These are phyloP conservation scores for Diplodia sapinea DNA, from an alignment of 2,329 filamentous ascomycete species.

Conservation along the genomic window DNA sequence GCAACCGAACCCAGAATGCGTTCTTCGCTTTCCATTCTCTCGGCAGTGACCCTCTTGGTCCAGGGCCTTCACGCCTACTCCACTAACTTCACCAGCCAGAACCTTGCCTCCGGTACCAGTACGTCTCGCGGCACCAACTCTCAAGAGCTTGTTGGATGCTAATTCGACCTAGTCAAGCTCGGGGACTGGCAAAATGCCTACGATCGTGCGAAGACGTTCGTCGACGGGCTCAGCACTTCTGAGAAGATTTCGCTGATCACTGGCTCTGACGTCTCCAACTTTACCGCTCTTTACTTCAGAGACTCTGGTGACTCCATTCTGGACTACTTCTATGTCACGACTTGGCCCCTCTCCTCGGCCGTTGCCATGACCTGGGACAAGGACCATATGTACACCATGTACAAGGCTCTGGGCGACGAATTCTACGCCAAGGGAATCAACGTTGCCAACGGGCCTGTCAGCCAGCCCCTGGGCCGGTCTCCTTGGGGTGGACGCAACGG, in stretches of 20 bases:
- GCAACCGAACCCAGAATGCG: conserved; percentile 6
- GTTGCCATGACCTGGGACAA: conserved; percentile 31
- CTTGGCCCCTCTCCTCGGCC: conserved; percentile 27
- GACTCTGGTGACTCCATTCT: conserved; percentile 30
- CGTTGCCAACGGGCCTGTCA: conserved; percentile 29
- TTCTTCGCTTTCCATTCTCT: conserved; percentile 16
- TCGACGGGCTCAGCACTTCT: conserved; percentile 21
- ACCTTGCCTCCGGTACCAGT: conserved; percentile 23
- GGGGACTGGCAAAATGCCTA: conserved; percentile 30
- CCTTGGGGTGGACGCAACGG: conserved; percentile 30
- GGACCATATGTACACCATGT: conserved; percentile 19
- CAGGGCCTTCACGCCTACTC: conserved; percentile 24
- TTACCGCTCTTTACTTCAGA: conserved; percentile 29
- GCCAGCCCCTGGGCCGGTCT: conserved; percentile 25
- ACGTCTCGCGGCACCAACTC: background rate
- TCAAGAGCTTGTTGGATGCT: background rate
- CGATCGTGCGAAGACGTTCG: conserved; percentile 20
- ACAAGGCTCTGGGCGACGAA: conserved; percentile 27
- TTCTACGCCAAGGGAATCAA: conserved; percentile 29
- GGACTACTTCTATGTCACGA: conserved; percentile 26
- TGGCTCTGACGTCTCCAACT: conserved; percentile 27
- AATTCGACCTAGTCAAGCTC: conserved; percentile 17
- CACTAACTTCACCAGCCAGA: conserved; percentile 26
- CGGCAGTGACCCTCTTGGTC: conserved; percentile 19
- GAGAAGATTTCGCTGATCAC: conserved; percentile 28